These are phyloP conservation scores for Sarcocystis neurona DNA, from an alignment of 169 alveolate species.

Conservation along the genomic window DNA sequence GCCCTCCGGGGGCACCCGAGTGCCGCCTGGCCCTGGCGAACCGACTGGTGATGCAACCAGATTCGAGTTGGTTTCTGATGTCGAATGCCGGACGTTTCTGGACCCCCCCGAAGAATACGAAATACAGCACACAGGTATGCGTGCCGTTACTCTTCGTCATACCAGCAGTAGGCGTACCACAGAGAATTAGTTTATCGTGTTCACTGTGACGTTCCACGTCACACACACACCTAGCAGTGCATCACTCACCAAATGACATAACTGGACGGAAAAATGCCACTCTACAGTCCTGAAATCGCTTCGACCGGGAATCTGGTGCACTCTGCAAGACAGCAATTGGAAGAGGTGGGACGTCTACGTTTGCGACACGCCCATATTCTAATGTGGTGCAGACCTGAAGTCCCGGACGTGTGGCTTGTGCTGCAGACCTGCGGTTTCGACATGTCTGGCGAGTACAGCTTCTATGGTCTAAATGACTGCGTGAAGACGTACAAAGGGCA, in stretches of 20 bases:
- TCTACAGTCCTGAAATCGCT: background rate
- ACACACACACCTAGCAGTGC: no score
- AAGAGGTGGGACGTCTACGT: background rate
- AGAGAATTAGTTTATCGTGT: no score
- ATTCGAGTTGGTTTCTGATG: no score
- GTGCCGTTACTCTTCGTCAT: no score
- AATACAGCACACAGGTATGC: no score
- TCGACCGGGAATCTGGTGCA: background rate
- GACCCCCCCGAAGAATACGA: no score
- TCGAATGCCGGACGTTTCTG: no score
- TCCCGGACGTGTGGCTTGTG: background rate
- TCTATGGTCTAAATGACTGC: background rate
- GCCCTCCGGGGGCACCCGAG: no score
- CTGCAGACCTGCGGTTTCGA: background rate
- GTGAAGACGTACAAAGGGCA: background rate
- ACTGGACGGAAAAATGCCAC: background rate
- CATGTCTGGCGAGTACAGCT: constrained; percentile 1
- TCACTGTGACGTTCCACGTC: no score
- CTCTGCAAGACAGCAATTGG: background rate
- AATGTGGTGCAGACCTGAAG: background rate
- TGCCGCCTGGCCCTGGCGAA: no score
- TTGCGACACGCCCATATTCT: background rate
- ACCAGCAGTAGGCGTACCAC: no score
- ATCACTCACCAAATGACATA: background rate
- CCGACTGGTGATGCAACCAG: no score